Percentiles rank a stretch among this genome's conserved stretches.
Evolutionary conservation across 2,329 filamentous ascomycete genomes (phyloP).

Genomic region (Penicillium sp.): DNA sequence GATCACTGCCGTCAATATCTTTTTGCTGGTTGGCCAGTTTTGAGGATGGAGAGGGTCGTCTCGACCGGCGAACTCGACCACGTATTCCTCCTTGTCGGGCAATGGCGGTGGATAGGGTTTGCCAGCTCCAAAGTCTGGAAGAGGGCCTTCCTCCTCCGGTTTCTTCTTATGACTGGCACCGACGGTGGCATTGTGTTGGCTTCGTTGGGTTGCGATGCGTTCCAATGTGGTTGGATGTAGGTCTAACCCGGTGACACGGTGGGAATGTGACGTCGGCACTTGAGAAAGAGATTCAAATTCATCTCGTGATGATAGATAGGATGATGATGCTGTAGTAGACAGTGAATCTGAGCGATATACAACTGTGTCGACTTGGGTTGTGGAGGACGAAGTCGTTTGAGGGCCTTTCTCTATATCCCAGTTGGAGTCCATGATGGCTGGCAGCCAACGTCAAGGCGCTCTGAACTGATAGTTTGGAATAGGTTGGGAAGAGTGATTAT

Average conservation of each 20-base stretch:
- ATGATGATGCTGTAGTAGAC: conserved; percentile 27
- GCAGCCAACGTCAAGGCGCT: neutral
- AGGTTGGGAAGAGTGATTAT: neutral
- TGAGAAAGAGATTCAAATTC: conserved; percentile 33
- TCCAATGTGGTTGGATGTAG: conserved; percentile 45
- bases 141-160: conserved; percentile 31
- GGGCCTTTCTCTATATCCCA: conserved; percentile 42
- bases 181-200: conserved; percentile 49
- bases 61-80: conserved; percentile 76
- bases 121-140: conserved; percentile 55
- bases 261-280: conserved; percentile 38
- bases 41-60: conserved; percentile 83
- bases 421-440: conserved; percentile 41
- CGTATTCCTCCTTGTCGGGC: conserved; percentile 62
- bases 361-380: conserved; percentile 18
- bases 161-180: conserved; percentile 39
- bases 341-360: conserved; percentile 28
- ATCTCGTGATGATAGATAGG: conserved; percentile 27
- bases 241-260: conserved; percentile 36
- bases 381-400: neutral
- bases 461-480: neutral
- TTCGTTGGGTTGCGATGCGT: conserved; percentile 46
- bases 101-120: conserved; percentile 61
- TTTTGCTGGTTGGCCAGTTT: conserved; percentile 82
- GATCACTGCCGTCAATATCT: conserved; percentile 52